phyloP scores from a whole-genome alignment of 1,284 basidiomycete species.

The Hemileia vastatrix region DNA sequence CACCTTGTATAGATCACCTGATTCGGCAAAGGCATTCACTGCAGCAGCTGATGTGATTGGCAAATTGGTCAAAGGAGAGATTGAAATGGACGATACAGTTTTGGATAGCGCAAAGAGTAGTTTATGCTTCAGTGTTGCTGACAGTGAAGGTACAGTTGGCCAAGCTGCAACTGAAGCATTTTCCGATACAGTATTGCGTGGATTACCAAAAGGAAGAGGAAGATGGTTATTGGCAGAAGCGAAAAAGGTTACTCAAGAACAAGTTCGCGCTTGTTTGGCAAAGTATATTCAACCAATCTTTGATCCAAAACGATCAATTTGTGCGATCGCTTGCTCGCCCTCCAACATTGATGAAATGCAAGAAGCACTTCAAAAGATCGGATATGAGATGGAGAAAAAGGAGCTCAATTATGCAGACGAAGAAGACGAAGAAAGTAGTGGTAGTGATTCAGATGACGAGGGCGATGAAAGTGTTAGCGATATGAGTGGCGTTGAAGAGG shows the following conservation, averaged over 20 bases:
- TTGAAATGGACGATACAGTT: constrained; percentile 34
- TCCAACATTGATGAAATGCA: constrained; percentile 34
- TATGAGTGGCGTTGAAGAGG: constrained; percentile 2
- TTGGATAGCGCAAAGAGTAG: constrained; percentile 35
- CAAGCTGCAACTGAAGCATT: constrained; percentile 37
- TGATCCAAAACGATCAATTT: constrained; percentile 31
- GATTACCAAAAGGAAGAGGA: constrained; percentile 33
- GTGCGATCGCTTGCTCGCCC: constrained; percentile 34
- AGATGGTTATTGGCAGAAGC: constrained; percentile 28
- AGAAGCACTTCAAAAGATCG: constrained; percentile 27
- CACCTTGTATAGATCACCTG: constrained; percentile 58
- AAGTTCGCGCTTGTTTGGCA: constrained; percentile 30
- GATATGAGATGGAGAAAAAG: constrained; percentile 34
- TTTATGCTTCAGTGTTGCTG: constrained; percentile 38
- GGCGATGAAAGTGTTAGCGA: constrained; percentile 21
- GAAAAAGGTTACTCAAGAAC: constrained; percentile 29
- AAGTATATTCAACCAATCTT: constrained; percentile 40
- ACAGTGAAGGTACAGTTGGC: constrained; percentile 35
- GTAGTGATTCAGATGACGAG: constrained; percentile 8
- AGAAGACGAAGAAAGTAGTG: constrained; percentile 22
- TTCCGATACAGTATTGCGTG: constrained; percentile 34
- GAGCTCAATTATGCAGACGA: constrained; percentile 31
- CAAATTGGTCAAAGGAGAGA: constrained; percentile 39
- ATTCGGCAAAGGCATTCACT: constrained; percentile 69
- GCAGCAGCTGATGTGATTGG: constrained; percentile 55